These are phyloP conservation scores for Fusarium multiceps DNA, from an alignment of 2,329 filamentous ascomycete genomes.

Conservation along the genomic window DNA sequence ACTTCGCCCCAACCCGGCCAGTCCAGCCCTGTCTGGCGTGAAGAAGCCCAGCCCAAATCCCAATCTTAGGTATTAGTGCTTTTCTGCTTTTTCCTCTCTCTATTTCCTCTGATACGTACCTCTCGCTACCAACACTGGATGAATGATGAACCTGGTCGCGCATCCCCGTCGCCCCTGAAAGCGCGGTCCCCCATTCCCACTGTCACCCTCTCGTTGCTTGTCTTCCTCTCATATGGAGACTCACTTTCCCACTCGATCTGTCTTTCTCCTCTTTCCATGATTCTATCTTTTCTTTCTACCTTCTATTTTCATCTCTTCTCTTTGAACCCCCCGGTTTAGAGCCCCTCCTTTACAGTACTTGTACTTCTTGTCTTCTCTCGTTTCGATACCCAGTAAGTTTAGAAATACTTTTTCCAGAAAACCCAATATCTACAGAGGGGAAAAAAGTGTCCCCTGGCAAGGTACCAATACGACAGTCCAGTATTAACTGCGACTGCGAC, in stretches of 20 bases:
- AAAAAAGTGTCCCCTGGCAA: constrained; percentile 35
- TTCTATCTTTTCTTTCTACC: constrained; percentile 29
- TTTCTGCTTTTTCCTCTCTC: constrained; percentile 16
- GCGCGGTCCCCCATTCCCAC: constrained; percentile 35
- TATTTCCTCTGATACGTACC: constrained; percentile 14
- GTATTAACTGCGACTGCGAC: not conserved
- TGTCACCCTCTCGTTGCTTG: constrained; percentile 36
- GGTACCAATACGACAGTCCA: not conserved
- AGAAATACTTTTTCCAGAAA: constrained; percentile 5
- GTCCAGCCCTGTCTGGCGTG: not conserved
- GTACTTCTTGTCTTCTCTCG: constrained; percentile 10
- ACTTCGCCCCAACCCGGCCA: constrained; percentile 28
- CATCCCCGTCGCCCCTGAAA: constrained; percentile 42
- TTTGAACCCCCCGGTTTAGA: constrained; percentile 19
- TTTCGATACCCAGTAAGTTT: constrained; percentile 35
- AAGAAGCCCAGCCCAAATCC: constrained; percentile 34
- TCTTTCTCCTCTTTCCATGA: constrained; percentile 30
- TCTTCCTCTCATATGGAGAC: constrained; percentile 33
- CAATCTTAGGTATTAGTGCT: constrained; percentile 36
- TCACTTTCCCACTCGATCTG: constrained; percentile 20
- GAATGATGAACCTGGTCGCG: constrained; percentile 38
- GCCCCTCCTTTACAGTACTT: constrained; percentile 20
- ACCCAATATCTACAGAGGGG: constrained; percentile 28
- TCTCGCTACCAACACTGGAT: constrained; percentile 7
- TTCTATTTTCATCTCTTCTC: constrained; percentile 26